Evolutionary conservation across 306 rosid genomes (phyloP), one percentile per base, ranked within the genome.

Genomic region (Fragaria iinumae): DNA sequence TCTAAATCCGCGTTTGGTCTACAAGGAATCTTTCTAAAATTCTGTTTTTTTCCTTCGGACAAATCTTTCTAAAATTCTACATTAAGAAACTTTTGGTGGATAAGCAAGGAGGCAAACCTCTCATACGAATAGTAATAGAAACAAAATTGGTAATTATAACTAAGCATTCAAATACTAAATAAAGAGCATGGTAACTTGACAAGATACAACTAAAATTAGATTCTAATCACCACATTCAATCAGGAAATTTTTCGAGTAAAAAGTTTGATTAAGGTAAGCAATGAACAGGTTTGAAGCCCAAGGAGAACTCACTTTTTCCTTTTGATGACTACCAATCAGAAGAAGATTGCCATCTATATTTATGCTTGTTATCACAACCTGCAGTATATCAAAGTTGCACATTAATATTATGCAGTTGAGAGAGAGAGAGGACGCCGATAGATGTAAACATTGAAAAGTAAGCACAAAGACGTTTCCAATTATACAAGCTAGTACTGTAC

Each of bases 321-420:
- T 88, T 72, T 82, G 85, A 82, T 88, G 91, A 69, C 91, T 88
- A 66, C 91, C 91, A 64, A 88, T 88, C 43, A 88, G 88, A 45
- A 85, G 80, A 44, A 88, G 91, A 71, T 77, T 71, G n/a, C 86
- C 90, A 2, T 86, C 80, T 65, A 88, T 82, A 72, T 71, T 83
- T 78, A 88, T 86, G 87, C 97, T 90, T 75, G 93, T 89, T 76
- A 92, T 77, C 80, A 92, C 90, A 80, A 92, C 91, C 96, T 92
- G 88, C 44, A 77, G 65, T 41, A 66, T 7, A 69, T 57, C 21
- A 70, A 52, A 77, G 25, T 74, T 48, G 39, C 50, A 27, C 66
- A 76, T 83, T 39, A 59, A 76, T 20, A 74, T 0, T 5, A 12
- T 34, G 27, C 44, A 69, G 56, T 4, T 23, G 36, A 59, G 49